phyloP scores from a whole-genome alignment of 768 basidiomycete genomes.

The Mycena capillaripes region DNA sequence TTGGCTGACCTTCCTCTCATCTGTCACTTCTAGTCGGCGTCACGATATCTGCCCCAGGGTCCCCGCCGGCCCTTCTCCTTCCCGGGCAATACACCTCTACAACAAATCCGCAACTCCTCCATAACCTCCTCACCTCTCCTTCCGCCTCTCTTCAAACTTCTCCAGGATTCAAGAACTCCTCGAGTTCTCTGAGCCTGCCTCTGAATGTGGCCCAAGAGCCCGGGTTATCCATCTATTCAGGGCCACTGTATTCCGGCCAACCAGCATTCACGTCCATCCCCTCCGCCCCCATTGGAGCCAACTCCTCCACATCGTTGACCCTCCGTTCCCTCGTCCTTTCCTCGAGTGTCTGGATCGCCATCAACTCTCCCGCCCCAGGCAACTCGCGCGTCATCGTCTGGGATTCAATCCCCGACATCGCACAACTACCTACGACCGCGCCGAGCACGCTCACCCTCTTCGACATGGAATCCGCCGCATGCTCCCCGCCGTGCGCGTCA shows the following conservation, averaged over 20 bases:
- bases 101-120: constrained; percentile 71
- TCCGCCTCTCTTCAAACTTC: constrained; percentile 64
- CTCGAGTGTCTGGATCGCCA: constrained; percentile 67
- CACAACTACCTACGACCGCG: constrained; percentile 61
- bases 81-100: constrained; percentile 75
- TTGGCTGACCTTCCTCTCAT: background rate
- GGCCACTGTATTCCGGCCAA: constrained; percentile 67
- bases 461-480: constrained; percentile 28
- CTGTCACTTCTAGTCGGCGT: constrained; percentile 63
- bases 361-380: constrained; percentile 53
- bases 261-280: constrained; percentile 65
- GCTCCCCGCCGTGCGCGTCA: constrained; percentile 56
- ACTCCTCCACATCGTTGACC: constrained; percentile 57
- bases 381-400: constrained; percentile 69
- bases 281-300: constrained; percentile 48
- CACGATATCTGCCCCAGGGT: constrained; percentile 64
- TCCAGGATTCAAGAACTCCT: constrained; percentile 67
- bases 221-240: constrained; percentile 67
- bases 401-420: constrained; percentile 72
- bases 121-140: constrained; percentile 67
- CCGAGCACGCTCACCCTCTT: constrained; percentile 29
- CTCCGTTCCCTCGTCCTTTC: constrained; percentile 69
- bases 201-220: constrained; percentile 68
- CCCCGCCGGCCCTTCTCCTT: constrained; percentile 63
- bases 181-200: constrained; percentile 61